Evolutionary conservation across 75 land plant species (phyloP), one percentile per base, ranked within the genome.

Genomic region (Picea glauca): DNA sequence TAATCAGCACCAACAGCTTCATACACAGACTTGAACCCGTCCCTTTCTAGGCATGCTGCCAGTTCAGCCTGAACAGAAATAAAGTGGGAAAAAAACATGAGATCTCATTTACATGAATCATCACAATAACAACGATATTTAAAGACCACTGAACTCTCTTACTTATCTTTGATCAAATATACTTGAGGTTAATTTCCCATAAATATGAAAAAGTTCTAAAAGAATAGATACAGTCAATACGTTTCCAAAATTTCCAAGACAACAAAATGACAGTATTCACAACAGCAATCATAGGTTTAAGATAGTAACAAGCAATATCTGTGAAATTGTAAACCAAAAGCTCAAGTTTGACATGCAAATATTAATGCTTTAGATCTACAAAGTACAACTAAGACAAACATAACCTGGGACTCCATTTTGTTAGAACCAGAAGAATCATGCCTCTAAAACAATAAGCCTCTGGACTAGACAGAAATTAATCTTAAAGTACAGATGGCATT

Each of bases 1-100:
- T 77, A 91, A 62, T 97, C 98, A 13, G 90, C 98, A 78, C 99
- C 99, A 75, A 97, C 88, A 66, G 98, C 99, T 79, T 97, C 99
- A 13, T 82, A 70, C 43, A 91, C 82, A 64, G 99, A 97, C 66
- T 93, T 97, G 91, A 91, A 93, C 57, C 99, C 99, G 83, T 95
- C 99, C 70, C 94, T 88, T 83, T 94, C 98, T 58, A 97, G 81
- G 83, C 98, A 97, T 40, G 91, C 85, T 12, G 96, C 98, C 79
- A 97, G 64, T 82, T 97, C 99, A 56, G 85, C 88, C 99, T 97
- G 85, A 35, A 59, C 31, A 70, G 62, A 78, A 58, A 60, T 4
- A 54, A 75, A 33, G 31, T 33, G 17, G 46, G 21, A 84, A 46
- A 54, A 70, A 56, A 46, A 75, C 13, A 58, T 75, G 3, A 75